Percentiles rank a stretch among this genome's conserved stretches.
Evolutionary conservation across 306 rosid genomes (phyloP).

Genomic region (Purshia tridentata): DNA sequence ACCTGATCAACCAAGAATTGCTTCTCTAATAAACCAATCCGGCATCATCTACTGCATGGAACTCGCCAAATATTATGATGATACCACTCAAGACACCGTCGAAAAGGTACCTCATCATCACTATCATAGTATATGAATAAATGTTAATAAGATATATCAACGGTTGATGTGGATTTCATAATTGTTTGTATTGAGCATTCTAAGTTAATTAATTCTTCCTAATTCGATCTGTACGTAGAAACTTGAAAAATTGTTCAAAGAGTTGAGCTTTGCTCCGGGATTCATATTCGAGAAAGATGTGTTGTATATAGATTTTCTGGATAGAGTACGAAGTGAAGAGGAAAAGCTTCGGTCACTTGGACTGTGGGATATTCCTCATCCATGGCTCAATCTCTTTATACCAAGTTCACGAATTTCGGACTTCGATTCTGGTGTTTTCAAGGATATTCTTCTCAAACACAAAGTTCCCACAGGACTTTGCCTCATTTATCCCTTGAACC

Average conservation of each 20-base stretch:
- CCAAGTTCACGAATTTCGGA: conserved; percentile 64
- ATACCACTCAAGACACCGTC: conserved; percentile 16
- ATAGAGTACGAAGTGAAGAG: conserved; percentile 63
- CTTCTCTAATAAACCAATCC: conserved; percentile 42
- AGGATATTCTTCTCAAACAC: conserved; percentile 54
- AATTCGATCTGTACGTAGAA: conserved; percentile 40
- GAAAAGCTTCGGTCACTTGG: conserved; percentile 44
- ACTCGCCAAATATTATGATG: conserved; percentile 54
- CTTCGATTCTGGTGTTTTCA: conserved; percentile 60
- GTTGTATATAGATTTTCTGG: conserved; percentile 54
- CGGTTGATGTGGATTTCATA: too few species aligned
- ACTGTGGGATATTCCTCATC: conserved; percentile 80
- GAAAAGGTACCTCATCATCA: conserved; percentile 42
- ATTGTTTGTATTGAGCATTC: neutral
- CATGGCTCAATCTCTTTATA: conserved; percentile 80
- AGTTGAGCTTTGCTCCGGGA: conserved; percentile 41
- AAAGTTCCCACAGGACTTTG: conserved; percentile 45
- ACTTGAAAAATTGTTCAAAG: conserved; percentile 30
- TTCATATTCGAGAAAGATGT: conserved; percentile 57
- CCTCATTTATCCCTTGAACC: conserved; percentile 59
- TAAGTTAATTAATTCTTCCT: neutral
- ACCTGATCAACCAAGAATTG: conserved; percentile 47
- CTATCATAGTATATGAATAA: too few species aligned
- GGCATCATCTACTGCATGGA: conserved; percentile 65
- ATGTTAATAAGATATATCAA: too few species aligned